phyloP scores from a whole-genome alignment of 2,329 filamentous ascomycete genomes.

The Pseudocercospora fijiensis region DNA sequence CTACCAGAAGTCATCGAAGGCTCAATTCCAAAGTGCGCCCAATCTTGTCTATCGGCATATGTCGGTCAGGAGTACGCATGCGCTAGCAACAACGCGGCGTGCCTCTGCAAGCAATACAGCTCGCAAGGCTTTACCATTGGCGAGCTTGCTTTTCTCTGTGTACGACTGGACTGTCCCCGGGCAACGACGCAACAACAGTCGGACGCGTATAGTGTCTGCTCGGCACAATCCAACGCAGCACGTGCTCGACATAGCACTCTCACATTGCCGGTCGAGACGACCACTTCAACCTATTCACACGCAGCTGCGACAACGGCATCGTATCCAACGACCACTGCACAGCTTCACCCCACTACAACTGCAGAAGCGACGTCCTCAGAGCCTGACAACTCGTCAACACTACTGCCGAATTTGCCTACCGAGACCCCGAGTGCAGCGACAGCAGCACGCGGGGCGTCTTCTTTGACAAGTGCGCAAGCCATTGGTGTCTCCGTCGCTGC shows the following conservation, averaged over 20 bases:
- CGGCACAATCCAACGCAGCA: constrained; percentile 26
- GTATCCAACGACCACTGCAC: neutral
- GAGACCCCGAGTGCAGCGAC: neutral
- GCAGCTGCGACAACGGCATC: constrained; percentile 4
- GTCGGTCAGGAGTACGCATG: constrained; percentile 30
- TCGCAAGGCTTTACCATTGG: constrained; percentile 36
- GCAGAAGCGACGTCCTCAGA: neutral
- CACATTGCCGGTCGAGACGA: constrained; percentile 9
- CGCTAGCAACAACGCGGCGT: constrained; percentile 25
- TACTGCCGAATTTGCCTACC: neutral
- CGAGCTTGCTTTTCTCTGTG: constrained; percentile 35
- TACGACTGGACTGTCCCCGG: constrained; percentile 14
- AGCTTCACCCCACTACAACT: neutral
- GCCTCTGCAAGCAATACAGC: constrained; percentile 37
- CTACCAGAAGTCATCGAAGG: constrained; percentile 26
- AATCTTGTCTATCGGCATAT: constrained; percentile 31
- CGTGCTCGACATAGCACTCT: constrained; percentile 30
- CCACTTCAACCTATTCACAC: neutral
- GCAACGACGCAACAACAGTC: neutral
- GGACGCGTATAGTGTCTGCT: constrained; percentile 34
- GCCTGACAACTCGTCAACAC: neutral
- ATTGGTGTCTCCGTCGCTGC: constrained; percentile 37
- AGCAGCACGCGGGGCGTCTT: constrained; percentile 15
- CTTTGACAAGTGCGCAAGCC: constrained; percentile 35
- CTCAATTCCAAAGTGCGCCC: constrained; percentile 34